Percentiles rank a stretch among this genome's conserved stretches.
Evolutionary conservation across 2,329 filamentous ascomycete species (phyloP).

Genomic region (Thielaviopsis populi): DNA sequence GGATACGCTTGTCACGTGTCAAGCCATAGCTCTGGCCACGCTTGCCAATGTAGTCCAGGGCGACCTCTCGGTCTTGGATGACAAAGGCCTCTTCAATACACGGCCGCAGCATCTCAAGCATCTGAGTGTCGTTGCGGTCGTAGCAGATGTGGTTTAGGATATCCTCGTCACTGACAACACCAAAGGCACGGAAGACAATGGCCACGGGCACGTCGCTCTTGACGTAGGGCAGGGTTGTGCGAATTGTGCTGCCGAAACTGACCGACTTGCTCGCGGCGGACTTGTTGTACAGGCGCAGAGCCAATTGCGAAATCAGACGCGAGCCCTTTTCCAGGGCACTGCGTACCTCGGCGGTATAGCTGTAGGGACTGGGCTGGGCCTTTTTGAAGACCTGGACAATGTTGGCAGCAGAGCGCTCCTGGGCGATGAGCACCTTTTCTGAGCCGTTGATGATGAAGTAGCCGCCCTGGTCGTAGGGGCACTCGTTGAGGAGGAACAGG

Average conservation of each 20-base stretch:
- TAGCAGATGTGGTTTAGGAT: constrained; percentile 97
- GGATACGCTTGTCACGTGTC: constrained; percentile 72
- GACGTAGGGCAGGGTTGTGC: constrained; percentile 83
- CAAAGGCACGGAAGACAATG: constrained; percentile 87
- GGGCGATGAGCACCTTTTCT: constrained; percentile 95
- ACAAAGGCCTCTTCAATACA: constrained; percentile 95
- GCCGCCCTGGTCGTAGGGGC: constrained; percentile 92
- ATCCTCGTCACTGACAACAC: constrained; percentile 93
- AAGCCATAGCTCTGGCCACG: constrained; percentile 59
- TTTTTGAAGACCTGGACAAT: constrained; percentile 99
- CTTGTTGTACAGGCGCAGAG: constrained; percentile 79
- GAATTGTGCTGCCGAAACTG: constrained; percentile 73
- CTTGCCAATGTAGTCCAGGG: constrained; percentile 89
- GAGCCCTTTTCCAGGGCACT: constrained; percentile 95
- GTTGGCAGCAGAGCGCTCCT: constrained; percentile 93
- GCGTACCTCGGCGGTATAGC: constrained; percentile 88
- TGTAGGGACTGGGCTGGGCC: constrained; percentile 77
- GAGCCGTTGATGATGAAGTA: constrained; percentile 99
- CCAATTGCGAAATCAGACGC: constrained; percentile 80
- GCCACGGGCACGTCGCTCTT: constrained; percentile 87
- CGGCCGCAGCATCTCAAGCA: constrained; percentile 93
- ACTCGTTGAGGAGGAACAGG: constrained; percentile 85
- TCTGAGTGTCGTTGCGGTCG: constrained; percentile 84
- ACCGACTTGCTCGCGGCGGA: constrained; percentile 58
- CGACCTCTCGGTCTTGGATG: constrained; percentile 88